A percentile compares a stretch with the other conserved stretches of the same genome.
phyloP scores from a whole-genome alignment of 768 basidiomycete genomes.

The Mycena indigotica region DNA sequence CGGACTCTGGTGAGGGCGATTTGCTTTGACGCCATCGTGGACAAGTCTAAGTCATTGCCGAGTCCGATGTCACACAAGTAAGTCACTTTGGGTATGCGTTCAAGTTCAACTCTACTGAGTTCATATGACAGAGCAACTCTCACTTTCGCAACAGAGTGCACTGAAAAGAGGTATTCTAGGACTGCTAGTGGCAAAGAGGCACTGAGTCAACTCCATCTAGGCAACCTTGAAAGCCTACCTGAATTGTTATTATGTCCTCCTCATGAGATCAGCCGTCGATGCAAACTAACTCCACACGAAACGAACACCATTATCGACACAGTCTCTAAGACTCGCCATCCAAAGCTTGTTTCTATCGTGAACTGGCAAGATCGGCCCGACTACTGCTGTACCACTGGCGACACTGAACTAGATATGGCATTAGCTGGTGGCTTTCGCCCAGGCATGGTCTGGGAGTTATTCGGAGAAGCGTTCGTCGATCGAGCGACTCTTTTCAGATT shows the following conservation, averaged over 20 bases:
- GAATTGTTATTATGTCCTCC: constrained; percentile 54
- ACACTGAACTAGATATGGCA: constrained; percentile 61
- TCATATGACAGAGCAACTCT: too few relatives aligned
- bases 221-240: constrained; percentile 46
- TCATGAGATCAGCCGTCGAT: constrained; percentile 57
- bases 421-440: constrained; percentile 81
- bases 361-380: constrained; percentile 38
- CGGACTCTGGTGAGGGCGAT: constrained; percentile 27
- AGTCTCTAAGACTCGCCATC: constrained; percentile 48
- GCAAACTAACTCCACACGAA: constrained; percentile 53
- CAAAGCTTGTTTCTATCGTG: constrained; percentile 43
- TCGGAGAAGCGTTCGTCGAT: constrained; percentile 76
- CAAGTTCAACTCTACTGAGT: too few relatives aligned
- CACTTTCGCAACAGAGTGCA: constrained; percentile 32
- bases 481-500: constrained; percentile 9
- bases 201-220: too few relatives aligned
- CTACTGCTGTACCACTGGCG: constrained; percentile 76
- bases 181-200: background rate
- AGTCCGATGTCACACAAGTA: background rate
- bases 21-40: constrained; percentile 36
- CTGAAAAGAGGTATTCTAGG: constrained; percentile 40
- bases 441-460: constrained; percentile 85
- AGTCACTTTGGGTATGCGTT: background rate
- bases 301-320: constrained; percentile 52
- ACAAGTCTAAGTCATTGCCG: background rate